Evolutionary conservation across 2,329 filamentous ascomycete genomes (phyloP), one percentile per base, ranked within the genome.

Genomic region (Pseudonectria buxi): DNA sequence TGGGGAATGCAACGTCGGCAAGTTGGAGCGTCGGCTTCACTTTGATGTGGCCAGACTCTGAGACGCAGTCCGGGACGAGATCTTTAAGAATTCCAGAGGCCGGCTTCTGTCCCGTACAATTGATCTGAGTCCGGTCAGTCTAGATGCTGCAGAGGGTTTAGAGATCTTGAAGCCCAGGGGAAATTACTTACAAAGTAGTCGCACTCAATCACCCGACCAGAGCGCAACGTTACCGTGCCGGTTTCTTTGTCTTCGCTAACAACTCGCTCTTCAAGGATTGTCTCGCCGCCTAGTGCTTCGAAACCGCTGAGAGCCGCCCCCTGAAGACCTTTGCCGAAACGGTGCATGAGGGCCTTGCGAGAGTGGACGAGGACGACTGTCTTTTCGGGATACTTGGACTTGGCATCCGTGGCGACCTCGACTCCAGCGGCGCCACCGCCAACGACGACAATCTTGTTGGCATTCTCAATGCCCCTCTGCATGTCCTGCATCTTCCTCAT

Each of bases 351-450:
- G 0, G 58, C 60, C 2, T 57, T 51, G 12, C 76, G 60, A 2
- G 78, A 81, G 51, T 81, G 76, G 1, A 82, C 63, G 6, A 82
- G 51, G 0, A 67, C 67, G 9, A 82, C 69, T 0, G 58, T 54
- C 55, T 81, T 81, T 6, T 70, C 63, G 0, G 74, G 73, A 43
- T 74, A 77, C 9, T 60, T 51, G 5, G 63, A 63, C 53, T 78
- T 78, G 9, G 73, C 69, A 47, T 82, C 77, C 1, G 73, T 68
- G 0, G 74, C 76, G 24, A 81, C 56, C 54, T 81, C 74, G 0
- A 81, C 71, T 2, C 78, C 78, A 0, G 76, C 77, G 1, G 78
- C 74, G 3, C 77, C 77, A 0, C 74, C 76, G 2, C 77, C 78
- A 0, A 74, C 63, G 0, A 76, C 63, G 2, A 74, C 69, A 6